phyloP scores from a whole-genome alignment of 768 basidiomycete species.

The Lactifluus subvellereus region DNA sequence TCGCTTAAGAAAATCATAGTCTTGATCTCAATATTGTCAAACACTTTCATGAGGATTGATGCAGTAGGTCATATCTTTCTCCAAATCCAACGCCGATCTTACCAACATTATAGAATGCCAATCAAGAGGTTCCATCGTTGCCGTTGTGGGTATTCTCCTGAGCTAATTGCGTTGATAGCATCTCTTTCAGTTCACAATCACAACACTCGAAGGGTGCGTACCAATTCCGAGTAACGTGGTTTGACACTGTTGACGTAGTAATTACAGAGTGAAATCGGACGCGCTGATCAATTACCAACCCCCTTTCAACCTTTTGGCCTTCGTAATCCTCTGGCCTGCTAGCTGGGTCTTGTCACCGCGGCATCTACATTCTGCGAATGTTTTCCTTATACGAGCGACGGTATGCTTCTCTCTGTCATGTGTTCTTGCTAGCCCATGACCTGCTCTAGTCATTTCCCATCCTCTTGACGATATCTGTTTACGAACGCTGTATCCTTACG shows the following conservation, averaged over 20 bases:
- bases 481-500: slow-evolving; percentile 65
- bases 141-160: not conserved
- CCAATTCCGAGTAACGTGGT: slow-evolving; percentile 11
- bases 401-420: slow-evolving; percentile 34
- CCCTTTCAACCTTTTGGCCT: slow-evolving; percentile 81
- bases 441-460: slow-evolving; percentile 60
- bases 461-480: slow-evolving; percentile 66
- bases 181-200: slow-evolving; percentile 80
- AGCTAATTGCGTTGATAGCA: slow-evolving; percentile 42
- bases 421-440: not conserved
- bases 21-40: slow-evolving; percentile 85
- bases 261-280: slow-evolving; percentile 72
- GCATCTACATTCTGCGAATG: slow-evolving; percentile 75
- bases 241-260: slow-evolving; percentile 12
- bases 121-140: slow-evolving; percentile 42
- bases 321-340: slow-evolving; percentile 72
- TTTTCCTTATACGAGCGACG: slow-evolving; percentile 79
- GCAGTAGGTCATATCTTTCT: slow-evolving; percentile 35
- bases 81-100: not conserved
- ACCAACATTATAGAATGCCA: slow-evolving; percentile 42
- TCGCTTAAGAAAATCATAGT: slow-evolving; percentile 32
- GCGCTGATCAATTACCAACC: slow-evolving; percentile 90
- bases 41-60: slow-evolving; percentile 78
- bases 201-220: slow-evolving; percentile 77
- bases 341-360: slow-evolving; percentile 72